A percentile compares a stretch with the other conserved stretches of the same genome.
These are phyloP conservation scores for Agaricus sinodeliciosus DNA, from an alignment of 768 basidiomycete species.

Conservation along the genomic window DNA sequence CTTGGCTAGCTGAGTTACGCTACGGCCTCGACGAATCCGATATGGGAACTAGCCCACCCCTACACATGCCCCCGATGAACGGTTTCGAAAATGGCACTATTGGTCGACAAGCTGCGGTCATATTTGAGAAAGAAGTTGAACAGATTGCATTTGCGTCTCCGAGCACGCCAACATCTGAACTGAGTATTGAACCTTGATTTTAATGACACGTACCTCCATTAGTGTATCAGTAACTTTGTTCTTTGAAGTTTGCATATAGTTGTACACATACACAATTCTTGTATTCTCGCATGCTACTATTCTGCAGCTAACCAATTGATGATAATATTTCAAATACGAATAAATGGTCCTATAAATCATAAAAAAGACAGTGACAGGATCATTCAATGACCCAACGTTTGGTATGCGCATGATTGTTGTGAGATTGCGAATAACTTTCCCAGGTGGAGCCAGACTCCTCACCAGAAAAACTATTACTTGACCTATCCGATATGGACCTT, in stretches of 20 bases:
- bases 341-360: constrained; percentile 9
- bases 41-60: constrained; percentile 39
- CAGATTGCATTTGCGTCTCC: constrained; percentile 46
- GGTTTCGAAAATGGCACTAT: constrained; percentile 43
- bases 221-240: background rate
- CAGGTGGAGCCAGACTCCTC: constrained; percentile 34
- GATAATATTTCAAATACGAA: constrained; percentile 2
- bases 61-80: constrained; percentile 36
- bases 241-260: constrained; percentile 3
- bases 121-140: constrained; percentile 58
- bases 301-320: background rate
- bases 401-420: constrained; percentile 24
- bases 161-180: constrained; percentile 33
- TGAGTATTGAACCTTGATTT: constrained; percentile 14
- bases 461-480: constrained; percentile 24
- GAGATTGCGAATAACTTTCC: constrained; percentile 25
- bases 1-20: constrained; percentile 84
- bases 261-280: background rate
- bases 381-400: constrained; percentile 57
- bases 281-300: background rate
- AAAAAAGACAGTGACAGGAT: constrained; percentile 14
- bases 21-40: constrained; percentile 64
- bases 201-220: background rate
- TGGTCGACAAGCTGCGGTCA: constrained; percentile 48
- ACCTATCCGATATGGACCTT: constrained; percentile 26